phyloP scores from a whole-genome alignment of 441 rosid species.

The Adansonia grandidieri region DNA sequence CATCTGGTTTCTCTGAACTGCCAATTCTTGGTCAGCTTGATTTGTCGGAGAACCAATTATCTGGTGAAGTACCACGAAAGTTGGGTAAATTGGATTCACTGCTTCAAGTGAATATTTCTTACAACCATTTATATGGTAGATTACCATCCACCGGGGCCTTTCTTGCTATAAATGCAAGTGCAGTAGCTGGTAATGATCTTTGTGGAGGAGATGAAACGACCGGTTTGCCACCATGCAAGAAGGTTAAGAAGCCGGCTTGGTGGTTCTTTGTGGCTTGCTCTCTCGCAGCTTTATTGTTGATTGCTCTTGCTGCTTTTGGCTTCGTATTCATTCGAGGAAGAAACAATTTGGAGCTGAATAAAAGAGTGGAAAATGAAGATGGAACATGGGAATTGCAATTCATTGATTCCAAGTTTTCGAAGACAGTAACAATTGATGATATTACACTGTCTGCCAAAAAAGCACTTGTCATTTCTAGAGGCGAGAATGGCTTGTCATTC shows the following conservation, averaged over 20 bases:
- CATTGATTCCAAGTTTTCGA: slow-evolving; percentile 52
- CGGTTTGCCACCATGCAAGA: slow-evolving; percentile 61
- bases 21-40: slow-evolving; percentile 77
- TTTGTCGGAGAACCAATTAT: slow-evolving; percentile 63
- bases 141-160: slow-evolving; percentile 74
- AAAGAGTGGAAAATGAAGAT: slow-evolving; percentile 64
- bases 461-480: slow-evolving; percentile 41
- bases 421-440: slow-evolving; percentile 45
- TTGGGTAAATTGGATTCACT: slow-evolving; percentile 67
- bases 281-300: slow-evolving; percentile 38
- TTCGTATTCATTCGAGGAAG: slow-evolving; percentile 36
- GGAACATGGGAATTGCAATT: slow-evolving; percentile 73
- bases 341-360: slow-evolving; percentile 37
- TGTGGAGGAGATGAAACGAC: slow-evolving; percentile 49
- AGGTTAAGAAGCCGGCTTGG: slow-evolving; percentile 42
- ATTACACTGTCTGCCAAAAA: slow-evolving; percentile 49
- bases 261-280: slow-evolving; percentile 50
- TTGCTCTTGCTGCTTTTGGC: slow-evolving; percentile 39
- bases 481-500: slow-evolving; percentile 31
- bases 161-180: slow-evolving; percentile 68
- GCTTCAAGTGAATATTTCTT: slow-evolving; percentile 76
- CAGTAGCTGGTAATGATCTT: slow-evolving; percentile 68
- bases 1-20: slow-evolving; percentile 54
- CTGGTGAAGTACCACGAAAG: slow-evolving; percentile 60
- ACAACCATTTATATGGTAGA: slow-evolving; percentile 67